Evolutionary conservation across 2,329 filamentous ascomycete genomes (phyloP).

Genomic region (Torrubiella hemipterigena): DNA sequence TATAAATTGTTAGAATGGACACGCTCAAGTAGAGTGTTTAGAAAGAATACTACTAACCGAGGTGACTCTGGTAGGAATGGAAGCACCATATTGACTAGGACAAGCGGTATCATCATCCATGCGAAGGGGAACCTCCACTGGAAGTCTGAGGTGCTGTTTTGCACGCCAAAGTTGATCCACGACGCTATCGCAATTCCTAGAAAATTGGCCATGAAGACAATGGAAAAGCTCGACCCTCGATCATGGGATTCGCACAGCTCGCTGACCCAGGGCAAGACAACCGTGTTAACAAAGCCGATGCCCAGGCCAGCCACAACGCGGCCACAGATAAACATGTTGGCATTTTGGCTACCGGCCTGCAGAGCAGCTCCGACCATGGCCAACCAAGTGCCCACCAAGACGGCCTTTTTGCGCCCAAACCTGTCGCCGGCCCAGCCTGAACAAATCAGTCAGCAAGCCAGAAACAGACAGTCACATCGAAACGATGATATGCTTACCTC

Average conservation of each 20-base stretch:
- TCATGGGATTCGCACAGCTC: conserved; percentile 33
- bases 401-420: conserved; percentile 31
- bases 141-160: conserved; percentile 15
- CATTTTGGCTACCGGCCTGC: conserved; percentile 30
- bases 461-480: too few relatives aligned
- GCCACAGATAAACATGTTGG: conserved; percentile 34
- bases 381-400: conserved; percentile 22
- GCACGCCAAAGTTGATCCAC: conserved; percentile 24
- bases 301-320: conserved; percentile 38
- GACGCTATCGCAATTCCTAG: conserved; percentile 32
- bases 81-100: conserved; percentile 24
- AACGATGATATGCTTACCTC: conserved; percentile 15
- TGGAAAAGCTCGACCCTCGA: conserved; percentile 31
- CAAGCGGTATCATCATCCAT: conserved; percentile 27
- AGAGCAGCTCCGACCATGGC: conserved; percentile 36
- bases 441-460: background rate
- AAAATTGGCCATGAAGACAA: conserved; percentile 40
- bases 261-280: conserved; percentile 33
- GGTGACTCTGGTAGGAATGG: conserved; percentile 32
- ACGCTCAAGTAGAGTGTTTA: background rate
- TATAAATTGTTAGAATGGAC: background rate
- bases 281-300: conserved; percentile 37
- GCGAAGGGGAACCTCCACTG: conserved; percentile 23
- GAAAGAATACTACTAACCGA: conserved; percentile 15
- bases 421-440: conserved; percentile 33